Percentiles rank a stretch among this genome's conserved stretches.
phyloP scores from a whole-genome alignment of 2,329 filamentous ascomycete genomes.

The Bipolaris oryzae region DNA sequence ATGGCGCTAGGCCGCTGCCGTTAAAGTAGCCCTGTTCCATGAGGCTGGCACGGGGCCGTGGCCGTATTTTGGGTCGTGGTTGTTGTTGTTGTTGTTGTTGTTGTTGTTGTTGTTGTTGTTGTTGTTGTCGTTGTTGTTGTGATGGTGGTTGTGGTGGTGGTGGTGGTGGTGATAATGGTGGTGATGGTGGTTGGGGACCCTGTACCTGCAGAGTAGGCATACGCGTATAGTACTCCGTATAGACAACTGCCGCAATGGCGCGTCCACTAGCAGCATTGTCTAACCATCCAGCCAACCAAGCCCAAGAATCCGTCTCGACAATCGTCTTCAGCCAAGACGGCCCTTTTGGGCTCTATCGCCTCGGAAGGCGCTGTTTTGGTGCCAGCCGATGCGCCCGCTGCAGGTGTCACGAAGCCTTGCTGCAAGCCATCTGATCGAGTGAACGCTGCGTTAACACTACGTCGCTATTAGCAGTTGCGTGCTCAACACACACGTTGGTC shows the following conservation, averaged over 20 bases:
- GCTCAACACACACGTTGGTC: not conserved
- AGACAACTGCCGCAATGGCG: constrained; percentile 24
- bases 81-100: too few species aligned
- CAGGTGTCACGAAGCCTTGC: constrained; percentile 3
- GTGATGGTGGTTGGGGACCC: not conserved
- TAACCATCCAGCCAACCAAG: constrained; percentile 17
- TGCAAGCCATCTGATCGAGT: not conserved
- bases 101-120: too few species aligned
- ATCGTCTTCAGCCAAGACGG: constrained; percentile 20
- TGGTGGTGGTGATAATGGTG: not conserved
- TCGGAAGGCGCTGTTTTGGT: constrained; percentile 2
- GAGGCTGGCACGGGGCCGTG: not conserved
- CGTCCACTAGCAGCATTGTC: constrained; percentile 4
- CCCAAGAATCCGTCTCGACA: constrained; percentile 26
- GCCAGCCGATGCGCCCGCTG: constrained; percentile 19
- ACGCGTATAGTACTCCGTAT: not conserved
- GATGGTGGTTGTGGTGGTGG: not conserved
- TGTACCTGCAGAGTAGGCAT: not conserved
- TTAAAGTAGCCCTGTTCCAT: not conserved
- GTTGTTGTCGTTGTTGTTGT: too few species aligned
- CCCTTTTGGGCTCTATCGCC: constrained; percentile 22
- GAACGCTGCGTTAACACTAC: not conserved
- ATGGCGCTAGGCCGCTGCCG: not conserved
- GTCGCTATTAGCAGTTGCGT: not conserved
- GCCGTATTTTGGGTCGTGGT: not conserved